A percentile compares a stretch with the other conserved stretches of the same genome.
Evolutionary conservation across 768 basidiomycete genomes (phyloP).

Genomic region (Lyophyllum decastes): DNA sequence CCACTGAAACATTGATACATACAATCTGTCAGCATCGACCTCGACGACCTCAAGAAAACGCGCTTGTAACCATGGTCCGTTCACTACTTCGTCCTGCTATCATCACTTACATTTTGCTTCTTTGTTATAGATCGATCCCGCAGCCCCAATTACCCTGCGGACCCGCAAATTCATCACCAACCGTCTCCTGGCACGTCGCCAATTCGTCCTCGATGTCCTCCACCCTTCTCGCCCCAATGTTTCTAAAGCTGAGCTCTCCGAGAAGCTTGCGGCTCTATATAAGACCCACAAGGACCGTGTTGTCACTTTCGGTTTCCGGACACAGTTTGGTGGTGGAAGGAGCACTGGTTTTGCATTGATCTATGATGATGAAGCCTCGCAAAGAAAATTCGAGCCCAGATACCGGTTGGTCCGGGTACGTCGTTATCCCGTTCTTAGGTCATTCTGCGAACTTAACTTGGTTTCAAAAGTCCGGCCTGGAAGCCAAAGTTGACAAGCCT

Average conservation of each 20-base stretch:
- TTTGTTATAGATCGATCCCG: conserved; percentile 63
- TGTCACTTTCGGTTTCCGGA: conserved; percentile 92
- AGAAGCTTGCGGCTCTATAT: conserved; percentile 91
- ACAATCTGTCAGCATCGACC: conserved; percentile 33
- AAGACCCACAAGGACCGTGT: conserved; percentile 91
- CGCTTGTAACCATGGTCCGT: conserved; percentile 21
- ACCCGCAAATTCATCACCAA: conserved; percentile 99
- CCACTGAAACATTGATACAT: conserved; percentile 27
- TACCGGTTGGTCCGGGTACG: conserved; percentile 92
- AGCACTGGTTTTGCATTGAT: conserved; percentile 97
- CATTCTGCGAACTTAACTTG: background rate
- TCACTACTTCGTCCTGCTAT: background rate
- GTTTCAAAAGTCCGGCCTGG: conserved; percentile 60
- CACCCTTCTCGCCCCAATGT: conserved; percentile 97
- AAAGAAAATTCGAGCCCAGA: conserved; percentile 97
- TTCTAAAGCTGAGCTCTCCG: conserved; percentile 86
- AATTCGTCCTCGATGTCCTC: conserved; percentile 93
- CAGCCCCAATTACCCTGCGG: conserved; percentile 91
- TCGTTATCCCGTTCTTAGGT: conserved; percentile 16
- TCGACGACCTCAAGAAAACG: conserved; percentile 41
- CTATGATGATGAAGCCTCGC: conserved; percentile 93
- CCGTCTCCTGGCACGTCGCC: conserved; percentile 92
- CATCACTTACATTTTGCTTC: conserved; percentile 12
- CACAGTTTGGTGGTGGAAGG: conserved; percentile 97
- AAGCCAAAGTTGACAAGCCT: conserved; percentile 81